phyloP scores from a whole-genome alignment of 345 rosid genomes.

The Kandelia obovata region DNA sequence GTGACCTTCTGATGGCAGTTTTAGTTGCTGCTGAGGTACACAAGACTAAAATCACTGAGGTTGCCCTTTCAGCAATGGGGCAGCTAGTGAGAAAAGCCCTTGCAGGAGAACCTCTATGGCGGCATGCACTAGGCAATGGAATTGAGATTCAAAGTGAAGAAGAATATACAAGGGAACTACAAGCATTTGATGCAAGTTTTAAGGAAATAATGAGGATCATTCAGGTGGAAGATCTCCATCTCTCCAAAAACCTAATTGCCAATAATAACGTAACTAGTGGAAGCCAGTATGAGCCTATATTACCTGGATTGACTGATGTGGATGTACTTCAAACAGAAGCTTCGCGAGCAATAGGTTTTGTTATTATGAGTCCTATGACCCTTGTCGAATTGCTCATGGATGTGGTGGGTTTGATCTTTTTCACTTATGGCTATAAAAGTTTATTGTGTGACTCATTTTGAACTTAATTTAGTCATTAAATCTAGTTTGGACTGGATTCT shows the following conservation, averaged over 20 bases:
- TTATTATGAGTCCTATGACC: constrained; percentile 11
- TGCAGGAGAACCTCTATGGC: constrained; percentile 36
- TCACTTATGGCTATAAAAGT: neutral
- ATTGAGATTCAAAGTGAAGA: constrained; percentile 26
- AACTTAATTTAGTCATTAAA: neutral
- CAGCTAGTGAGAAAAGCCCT: constrained; percentile 28
- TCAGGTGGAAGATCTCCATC: constrained; percentile 13
- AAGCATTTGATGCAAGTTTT: constrained; percentile 17
- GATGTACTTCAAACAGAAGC: constrained; percentile 23
- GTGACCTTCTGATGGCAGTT: constrained; percentile 41
- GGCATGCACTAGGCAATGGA: neutral
- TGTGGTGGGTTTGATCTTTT: constrained; percentile 19
- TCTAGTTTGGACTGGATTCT: neutral
- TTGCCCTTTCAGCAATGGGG: constrained; percentile 28
- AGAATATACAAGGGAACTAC: constrained; percentile 28
- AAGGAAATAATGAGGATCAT: constrained; percentile 28
- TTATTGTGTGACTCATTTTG: neutral
- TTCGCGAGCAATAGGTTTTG: constrained; percentile 25
- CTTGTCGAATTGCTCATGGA: constrained; percentile 42
- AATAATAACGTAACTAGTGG: neutral
- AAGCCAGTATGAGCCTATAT: neutral
- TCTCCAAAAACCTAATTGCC: neutral
- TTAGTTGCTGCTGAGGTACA: constrained; percentile 25
- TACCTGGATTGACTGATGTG: neutral
- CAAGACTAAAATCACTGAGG: constrained; percentile 21